Evolutionary conservation across 208 protist species (phyloP).

Genomic region (Leishmania amazonensis): DNA sequence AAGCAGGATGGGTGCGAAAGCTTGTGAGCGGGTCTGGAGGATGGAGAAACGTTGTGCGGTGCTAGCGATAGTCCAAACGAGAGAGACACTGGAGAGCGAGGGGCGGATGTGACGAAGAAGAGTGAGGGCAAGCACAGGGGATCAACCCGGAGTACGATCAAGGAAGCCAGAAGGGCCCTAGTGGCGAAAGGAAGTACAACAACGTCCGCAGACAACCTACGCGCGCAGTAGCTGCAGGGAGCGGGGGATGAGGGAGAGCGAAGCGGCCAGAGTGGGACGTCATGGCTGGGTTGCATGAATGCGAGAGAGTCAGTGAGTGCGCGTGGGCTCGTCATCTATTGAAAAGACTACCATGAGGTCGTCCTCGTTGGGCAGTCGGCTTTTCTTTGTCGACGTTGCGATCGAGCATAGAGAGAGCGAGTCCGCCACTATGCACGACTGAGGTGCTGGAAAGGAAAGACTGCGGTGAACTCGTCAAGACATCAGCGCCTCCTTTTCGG

Average conservation of each 20-base stretch:
- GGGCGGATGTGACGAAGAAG: background rate
- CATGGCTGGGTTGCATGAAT: background rate
- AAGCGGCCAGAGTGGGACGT: background rate
- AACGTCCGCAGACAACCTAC: background rate
- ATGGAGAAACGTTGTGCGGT: background rate
- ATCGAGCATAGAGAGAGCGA: background rate
- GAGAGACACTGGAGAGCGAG: background rate
- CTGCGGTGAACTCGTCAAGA: too few species aligned
- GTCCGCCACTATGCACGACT: background rate
- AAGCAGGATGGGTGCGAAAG: background rate
- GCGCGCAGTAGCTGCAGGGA: background rate
- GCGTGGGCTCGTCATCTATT: background rate
- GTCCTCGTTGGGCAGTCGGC: background rate
- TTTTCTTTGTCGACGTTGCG: background rate
- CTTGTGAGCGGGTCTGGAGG: background rate
- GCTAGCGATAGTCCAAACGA: background rate
- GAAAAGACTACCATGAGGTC: background rate
- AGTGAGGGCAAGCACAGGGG: background rate
- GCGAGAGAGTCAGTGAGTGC: background rate
- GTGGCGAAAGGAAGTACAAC: background rate
- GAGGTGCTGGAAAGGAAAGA: background rate
- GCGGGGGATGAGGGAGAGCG: background rate
- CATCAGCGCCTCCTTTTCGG: background rate
- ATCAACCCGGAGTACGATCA: background rate
- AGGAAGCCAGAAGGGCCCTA: background rate